Evolutionary conservation across 108 stramenopile genomes (phyloP), one percentile per base, ranked within the genome.

Genomic region (Nitzschia sp.): DNA sequence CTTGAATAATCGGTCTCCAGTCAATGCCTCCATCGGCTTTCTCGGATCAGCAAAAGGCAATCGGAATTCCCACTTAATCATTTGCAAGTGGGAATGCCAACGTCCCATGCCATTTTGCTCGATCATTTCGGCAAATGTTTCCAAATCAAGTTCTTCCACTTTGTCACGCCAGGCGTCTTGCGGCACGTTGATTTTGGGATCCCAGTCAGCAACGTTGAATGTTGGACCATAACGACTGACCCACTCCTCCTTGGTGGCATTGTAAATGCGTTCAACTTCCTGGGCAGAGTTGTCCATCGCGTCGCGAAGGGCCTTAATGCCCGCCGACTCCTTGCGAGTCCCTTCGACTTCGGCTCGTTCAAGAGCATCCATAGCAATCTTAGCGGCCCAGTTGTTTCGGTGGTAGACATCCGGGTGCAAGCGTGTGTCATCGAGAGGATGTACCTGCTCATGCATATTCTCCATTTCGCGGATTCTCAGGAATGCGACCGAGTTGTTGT

Each of bases 61-160:
- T 42, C 96, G 88, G 69, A 96, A 92, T 68, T 97, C 95, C 89
- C 93, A 91, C 65, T 95, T 95, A 46, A 96, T 90, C 86, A 91
- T 89, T 30, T 91, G 85, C 54, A 98, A 66, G 54, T 94, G 93
- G 4, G 87, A 81, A 21, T 86, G 77, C 95, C 90, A 92, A 61
- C 84, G 81, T 35, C 90, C 88, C 18, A 78, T 71, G 17, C 88
- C 86, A 24, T 75, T 72, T 46, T 82, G 46, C 59, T 91, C 87
- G 56, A 95, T 85, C 75, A 89, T 93, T 24, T 82, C 79, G 9
- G 89, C 86, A 72, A 90, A 95, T 17, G 92, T 76, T 31, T 93
- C 95, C 6, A 95, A 77, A 68, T 95, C 92, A 18, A 95, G 78
- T 45, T 95, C 90, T 70, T 91, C 95, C 15, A 95, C 87, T 57